Evolutionary conservation across 805 yeast species (phyloP).

Genomic region (Candida nitratophila): DNA sequence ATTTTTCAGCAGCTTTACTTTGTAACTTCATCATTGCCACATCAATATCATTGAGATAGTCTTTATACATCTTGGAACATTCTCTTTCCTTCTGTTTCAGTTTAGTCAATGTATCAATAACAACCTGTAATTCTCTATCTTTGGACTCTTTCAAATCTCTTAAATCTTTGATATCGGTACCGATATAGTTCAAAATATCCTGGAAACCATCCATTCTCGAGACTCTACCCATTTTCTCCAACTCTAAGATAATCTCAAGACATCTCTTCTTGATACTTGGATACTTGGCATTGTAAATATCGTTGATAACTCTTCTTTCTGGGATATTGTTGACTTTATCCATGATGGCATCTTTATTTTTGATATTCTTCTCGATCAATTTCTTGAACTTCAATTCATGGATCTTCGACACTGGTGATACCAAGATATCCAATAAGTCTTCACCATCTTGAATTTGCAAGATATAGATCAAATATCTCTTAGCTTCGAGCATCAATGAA

Average conservation of each 20-base stretch:
- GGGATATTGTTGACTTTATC: slow-evolving; percentile 10
- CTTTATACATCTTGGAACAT: slow-evolving; percentile 35
- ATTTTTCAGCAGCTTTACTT: slow-evolving; percentile 38
- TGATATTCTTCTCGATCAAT: slow-evolving; percentile 43
- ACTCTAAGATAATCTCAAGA: slow-evolving; percentile 64
- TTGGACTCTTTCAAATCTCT: slow-evolving; percentile 36
- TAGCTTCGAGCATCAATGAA: slow-evolving; percentile 65
- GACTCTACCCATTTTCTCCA: slow-evolving; percentile 62
- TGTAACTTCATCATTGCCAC: slow-evolving; percentile 35
- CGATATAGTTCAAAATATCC: slow-evolving; percentile 72
- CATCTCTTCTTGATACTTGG: slow-evolving; percentile 74
- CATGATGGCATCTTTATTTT: slow-evolving; percentile 14
- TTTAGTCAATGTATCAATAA: slow-evolving; percentile 35
- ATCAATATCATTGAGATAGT: slow-evolving; percentile 42
- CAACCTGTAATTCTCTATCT: slow-evolving; percentile 33
- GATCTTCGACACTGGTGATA: slow-evolving; percentile 55
- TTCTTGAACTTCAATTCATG: slow-evolving; percentile 63
- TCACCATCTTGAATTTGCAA: slow-evolving; percentile 77
- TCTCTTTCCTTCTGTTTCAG: slow-evolving; percentile 38
- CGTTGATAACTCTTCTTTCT: slow-evolving; percentile 35
- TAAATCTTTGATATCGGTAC: slow-evolving; percentile 59
- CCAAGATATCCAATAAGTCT: slow-evolving; percentile 44
- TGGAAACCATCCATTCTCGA: slow-evolving; percentile 70
- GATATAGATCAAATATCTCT: slow-evolving; percentile 74
- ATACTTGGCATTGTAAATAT: slow-evolving; percentile 38